phyloP scores from a whole-genome alignment of 805 yeast genomes.

The Metschnikowia similis region DNA sequence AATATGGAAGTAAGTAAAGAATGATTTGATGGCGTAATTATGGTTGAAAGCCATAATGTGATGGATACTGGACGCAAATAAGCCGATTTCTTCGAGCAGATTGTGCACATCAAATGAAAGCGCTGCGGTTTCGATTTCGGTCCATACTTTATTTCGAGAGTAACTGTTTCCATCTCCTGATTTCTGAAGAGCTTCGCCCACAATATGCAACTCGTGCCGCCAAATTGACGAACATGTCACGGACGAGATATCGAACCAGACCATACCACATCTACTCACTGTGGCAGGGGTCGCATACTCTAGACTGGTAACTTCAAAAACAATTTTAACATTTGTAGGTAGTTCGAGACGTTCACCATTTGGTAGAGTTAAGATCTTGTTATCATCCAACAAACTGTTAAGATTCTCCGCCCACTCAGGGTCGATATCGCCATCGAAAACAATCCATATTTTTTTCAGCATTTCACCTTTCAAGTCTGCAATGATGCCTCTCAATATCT shows the following conservation, averaged over 20 bases:
- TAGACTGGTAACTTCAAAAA: constrained; percentile 74
- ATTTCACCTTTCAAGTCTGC: constrained; percentile 58
- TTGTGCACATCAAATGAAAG: not conserved
- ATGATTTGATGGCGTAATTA: constrained; percentile 34
- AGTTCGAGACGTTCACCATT: constrained; percentile 80
- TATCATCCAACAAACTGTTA: constrained; percentile 89
- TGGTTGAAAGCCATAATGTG: constrained; percentile 53
- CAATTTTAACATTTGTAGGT: constrained; percentile 56
- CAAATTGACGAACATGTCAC: constrained; percentile 17
- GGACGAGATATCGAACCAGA: constrained; percentile 54
- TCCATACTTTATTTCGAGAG: constrained; percentile 10
- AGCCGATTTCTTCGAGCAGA: constrained; percentile 15
- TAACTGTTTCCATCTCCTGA: constrained; percentile 2
- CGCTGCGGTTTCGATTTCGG: constrained; percentile 8
- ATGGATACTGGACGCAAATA: constrained; percentile 21
- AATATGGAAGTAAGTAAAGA: constrained; percentile 37
- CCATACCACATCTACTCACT: constrained; percentile 85
- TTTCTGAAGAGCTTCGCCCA: constrained; percentile 1
- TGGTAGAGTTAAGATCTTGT: constrained; percentile 73
- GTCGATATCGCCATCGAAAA: constrained; percentile 90
- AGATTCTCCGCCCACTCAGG: constrained; percentile 91
- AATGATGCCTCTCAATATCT: constrained; percentile 53
- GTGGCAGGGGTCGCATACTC: constrained; percentile 83
- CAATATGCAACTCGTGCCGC: constrained; percentile 8
- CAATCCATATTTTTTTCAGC: constrained; percentile 60